Conservation (phyloP, 768 basidiomycete genomes). For the Mycena indigotica region DNA sequence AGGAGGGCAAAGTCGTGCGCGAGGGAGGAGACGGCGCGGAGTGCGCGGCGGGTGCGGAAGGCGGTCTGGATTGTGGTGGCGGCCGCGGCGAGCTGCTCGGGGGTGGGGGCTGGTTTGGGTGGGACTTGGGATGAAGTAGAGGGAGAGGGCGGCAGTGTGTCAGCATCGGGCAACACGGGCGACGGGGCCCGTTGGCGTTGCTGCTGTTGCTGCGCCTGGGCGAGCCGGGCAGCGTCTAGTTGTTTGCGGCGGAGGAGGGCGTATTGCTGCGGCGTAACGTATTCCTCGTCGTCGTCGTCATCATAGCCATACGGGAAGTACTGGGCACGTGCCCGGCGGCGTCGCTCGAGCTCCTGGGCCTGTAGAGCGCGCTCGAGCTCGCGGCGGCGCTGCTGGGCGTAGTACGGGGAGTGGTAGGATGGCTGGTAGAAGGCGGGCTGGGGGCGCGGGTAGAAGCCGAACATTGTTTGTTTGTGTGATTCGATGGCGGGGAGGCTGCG, state of each 20-base stretch:
- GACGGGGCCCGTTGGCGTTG: not conserved
- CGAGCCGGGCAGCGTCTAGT: conserved; percentile 20
- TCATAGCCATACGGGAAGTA: conserved; percentile 45
- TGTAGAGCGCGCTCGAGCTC: conserved; percentile 21
- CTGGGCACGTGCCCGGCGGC: conserved; percentile 36
- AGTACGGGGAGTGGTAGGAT: conserved; percentile 30
- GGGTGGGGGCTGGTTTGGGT: conserved; percentile 24
- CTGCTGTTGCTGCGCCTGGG: conserved; percentile 6
- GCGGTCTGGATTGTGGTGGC: conserved; percentile 51
- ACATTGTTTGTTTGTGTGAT: conserved; percentile 5
- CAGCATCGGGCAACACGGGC: conserved; percentile 1
- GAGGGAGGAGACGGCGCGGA: conserved; percentile 42
- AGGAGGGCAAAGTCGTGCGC: conserved; percentile 46
- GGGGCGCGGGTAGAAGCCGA: conserved; percentile 21
- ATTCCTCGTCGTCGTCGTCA: conserved; percentile 32
- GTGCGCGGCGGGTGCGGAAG: conserved; percentile 47
- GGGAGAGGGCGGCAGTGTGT: conserved; percentile 1
- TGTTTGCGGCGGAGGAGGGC: conserved; percentile 35
- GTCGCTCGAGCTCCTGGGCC: conserved; percentile 23
- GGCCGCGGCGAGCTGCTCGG: conserved; percentile 39
- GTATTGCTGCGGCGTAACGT: conserved; percentile 31
- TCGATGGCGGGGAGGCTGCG: conserved; percentile 14
- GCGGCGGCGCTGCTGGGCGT: conserved; percentile 18
- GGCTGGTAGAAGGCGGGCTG: conserved; percentile 28
- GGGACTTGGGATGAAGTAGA: conserved; percentile 8